Evolutionary conservation across 2,329 filamentous ascomycete species (phyloP).

Genomic region (Cordyceps pruinosa): DNA sequence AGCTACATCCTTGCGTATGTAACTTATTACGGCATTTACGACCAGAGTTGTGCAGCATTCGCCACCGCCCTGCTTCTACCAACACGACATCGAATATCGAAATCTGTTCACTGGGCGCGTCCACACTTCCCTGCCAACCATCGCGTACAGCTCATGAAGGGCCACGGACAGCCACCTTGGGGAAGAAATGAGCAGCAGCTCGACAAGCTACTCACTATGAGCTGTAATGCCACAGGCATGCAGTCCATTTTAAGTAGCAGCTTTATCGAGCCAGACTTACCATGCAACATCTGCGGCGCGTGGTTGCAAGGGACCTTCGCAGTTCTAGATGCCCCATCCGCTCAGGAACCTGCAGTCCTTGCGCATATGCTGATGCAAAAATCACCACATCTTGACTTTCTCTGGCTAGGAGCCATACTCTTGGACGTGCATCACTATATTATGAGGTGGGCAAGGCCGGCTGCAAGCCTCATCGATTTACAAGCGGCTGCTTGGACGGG

Average conservation of each 20-base stretch:
- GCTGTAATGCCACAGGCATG: conserved; percentile 12
- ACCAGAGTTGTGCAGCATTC: conserved; percentile 11
- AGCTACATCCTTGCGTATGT: conserved; percentile 10
- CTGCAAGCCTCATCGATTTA: conserved; percentile 10
- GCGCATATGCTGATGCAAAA: neutral
- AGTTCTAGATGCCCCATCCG: neutral
- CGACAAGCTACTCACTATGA: conserved; percentile 14
- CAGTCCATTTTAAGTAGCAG: conserved; percentile 8
- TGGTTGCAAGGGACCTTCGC: neutral
- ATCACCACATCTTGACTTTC: conserved; percentile 13
- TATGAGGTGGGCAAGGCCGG: conserved; percentile 13
- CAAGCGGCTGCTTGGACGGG: conserved; percentile 14
- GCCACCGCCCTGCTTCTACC: conserved; percentile 10
- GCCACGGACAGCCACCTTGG: conserved; percentile 4
- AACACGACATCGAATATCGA: conserved; percentile 6
- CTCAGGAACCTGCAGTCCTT: neutral
- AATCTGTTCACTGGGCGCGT: conserved; percentile 2
- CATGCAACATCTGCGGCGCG: conserved; percentile 4
- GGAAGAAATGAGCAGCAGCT: conserved; percentile 11
- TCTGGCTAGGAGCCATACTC: conserved; percentile 15
- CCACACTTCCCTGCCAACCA: neutral
- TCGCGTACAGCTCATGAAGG: neutral
- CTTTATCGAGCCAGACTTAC: conserved; percentile 14
- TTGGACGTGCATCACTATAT: conserved; percentile 6
- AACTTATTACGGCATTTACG: neutral